Base-by-base conservation (phyloP, 2,329 filamentous ascomycete species). In the Trichoderma sp. region DNA sequence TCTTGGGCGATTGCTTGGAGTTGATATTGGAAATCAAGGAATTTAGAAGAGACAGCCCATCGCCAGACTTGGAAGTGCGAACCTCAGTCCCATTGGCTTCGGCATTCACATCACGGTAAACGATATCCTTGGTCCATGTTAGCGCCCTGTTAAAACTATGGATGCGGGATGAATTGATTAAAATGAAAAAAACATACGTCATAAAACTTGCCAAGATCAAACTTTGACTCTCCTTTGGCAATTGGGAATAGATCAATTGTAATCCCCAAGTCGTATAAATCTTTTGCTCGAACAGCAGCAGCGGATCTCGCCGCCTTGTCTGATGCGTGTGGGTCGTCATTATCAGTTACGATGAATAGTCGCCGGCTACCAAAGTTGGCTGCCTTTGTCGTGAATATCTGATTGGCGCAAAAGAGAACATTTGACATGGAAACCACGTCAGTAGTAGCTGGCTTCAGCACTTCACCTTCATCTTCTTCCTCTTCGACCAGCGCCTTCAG, bases 341-440 rank as follows among this genome's bases (percentile, higher is more conserved):
- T 93, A 78, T 98, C 94, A 0, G 96, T 98, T 68, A 99, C 93
- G 71, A 99, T 89, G 80, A 99, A 99, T n/a, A 99, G 82, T 39
- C 96, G 88, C 70, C 95, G 86, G 6, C 95, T 98, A 4, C 93
- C 91, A 78, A 98, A 98, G 76, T 97, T 98, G 21, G 96, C 90
- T 0, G 96, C 94, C 77, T 92, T 97, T 3, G 93, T 97, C 1
- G 94, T 97, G 77, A 99, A 97, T 63, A 98, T 92, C 76, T 97
- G 94, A 73, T 98, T 98, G 46, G 94, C 95, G 74, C 94, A 97
- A 77, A 97, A 97, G 1, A 99, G 84, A 2, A 99, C 86, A 74
- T 94, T 97, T 11, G 92, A 89, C 90, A 99, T 97, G 39, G 90
- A 89, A 0, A 91, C 89, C 1, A 85, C 82, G 67, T 94, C 89